These are phyloP conservation scores for Powellomyces hirtus DNA, from an alignment of 192 early-diverging fungal genomes.

Conservation along the genomic window DNA sequence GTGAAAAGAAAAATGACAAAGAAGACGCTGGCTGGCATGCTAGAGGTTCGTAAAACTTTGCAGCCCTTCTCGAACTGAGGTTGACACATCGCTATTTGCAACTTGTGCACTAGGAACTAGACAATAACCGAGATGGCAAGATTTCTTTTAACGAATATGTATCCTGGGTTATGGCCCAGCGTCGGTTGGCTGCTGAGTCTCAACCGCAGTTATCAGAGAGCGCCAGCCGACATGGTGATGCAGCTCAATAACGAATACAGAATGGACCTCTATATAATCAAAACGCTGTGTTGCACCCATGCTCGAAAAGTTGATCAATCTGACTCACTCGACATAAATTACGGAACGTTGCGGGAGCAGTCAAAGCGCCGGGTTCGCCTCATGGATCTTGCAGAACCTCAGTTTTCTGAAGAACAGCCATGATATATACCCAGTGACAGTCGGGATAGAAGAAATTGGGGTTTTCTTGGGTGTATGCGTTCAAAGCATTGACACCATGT, in stretches of 20 bases:
- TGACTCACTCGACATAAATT: too few species aligned
- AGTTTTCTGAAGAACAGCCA: neutral
- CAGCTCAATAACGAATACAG: too few species aligned
- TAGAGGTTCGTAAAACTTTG: slow-evolving; percentile 16
- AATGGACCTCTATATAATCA: too few species aligned
- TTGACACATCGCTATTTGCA: neutral
- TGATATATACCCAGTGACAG: neutral
- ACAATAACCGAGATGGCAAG: slow-evolving; percentile 38
- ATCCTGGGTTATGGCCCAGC: slow-evolving; percentile 20
- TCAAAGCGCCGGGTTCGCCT: too few species aligned
- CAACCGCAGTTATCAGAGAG: too few species aligned
- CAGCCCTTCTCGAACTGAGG: neutral
- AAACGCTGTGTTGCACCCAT: too few species aligned
- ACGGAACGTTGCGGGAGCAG: too few species aligned
- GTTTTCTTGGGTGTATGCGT: neutral
- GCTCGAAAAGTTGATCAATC: too few species aligned
- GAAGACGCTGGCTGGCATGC: slow-evolving; percentile 29
- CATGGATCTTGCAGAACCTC: too few species aligned
- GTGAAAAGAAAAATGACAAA: slow-evolving; percentile 32
- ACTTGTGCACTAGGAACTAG: slow-evolving; percentile 33
- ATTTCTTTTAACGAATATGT: slow-evolving; percentile 39
- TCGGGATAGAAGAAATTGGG: neutral
- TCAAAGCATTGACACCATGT: neutral
- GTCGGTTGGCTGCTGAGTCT: neutral
- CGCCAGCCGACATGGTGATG: too few species aligned